These are phyloP conservation scores for Podospora tetraspora DNA, from an alignment of 495 filamentous ascomycete species.

Conservation along the genomic window DNA sequence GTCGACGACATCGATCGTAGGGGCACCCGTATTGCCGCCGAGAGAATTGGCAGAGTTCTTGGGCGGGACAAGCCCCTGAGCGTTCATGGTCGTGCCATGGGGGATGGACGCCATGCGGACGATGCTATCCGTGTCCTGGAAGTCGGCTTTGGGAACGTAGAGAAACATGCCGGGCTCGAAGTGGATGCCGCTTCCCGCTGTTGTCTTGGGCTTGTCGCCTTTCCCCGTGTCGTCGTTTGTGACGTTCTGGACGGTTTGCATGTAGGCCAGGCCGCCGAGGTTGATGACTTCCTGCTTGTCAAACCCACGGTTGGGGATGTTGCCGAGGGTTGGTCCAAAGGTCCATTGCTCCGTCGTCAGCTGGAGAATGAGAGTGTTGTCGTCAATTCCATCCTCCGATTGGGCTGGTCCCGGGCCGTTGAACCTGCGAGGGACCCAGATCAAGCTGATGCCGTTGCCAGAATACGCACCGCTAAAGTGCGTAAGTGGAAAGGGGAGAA, in stretches of 20 bases:
- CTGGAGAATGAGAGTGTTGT: constrained; percentile 2
- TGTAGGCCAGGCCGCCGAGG: neutral
- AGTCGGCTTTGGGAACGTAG: neutral
- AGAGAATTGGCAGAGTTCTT: neutral
- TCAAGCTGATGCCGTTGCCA: constrained; percentile 11
- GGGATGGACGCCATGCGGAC: constrained; percentile 13
- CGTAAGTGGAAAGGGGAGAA: constrained; percentile 5
- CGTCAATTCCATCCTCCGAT: neutral
- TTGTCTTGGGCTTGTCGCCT: neutral
- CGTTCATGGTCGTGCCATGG: constrained; percentile 10
- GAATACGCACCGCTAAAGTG: constrained; percentile 4
- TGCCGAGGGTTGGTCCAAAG: constrained; percentile 3
- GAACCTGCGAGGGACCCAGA: neutral
- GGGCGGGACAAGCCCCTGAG: neutral
- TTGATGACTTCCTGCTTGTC: neutral
- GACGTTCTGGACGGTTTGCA: constrained; percentile 7
- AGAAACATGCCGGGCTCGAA: constrained; percentile 8
- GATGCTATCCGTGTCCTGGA: neutral
- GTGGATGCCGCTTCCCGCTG: neutral
- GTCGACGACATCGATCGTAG: neutral
- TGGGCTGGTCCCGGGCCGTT: too few species aligned
- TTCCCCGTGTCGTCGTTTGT: constrained; percentile 3
- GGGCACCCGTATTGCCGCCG: neutral
- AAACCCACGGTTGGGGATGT: neutral
- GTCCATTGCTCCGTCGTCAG: constrained; percentile 9